Base-by-base conservation (phyloP, 768 basidiomycete genomes). In the Psilocybe cyanescens region DNA sequence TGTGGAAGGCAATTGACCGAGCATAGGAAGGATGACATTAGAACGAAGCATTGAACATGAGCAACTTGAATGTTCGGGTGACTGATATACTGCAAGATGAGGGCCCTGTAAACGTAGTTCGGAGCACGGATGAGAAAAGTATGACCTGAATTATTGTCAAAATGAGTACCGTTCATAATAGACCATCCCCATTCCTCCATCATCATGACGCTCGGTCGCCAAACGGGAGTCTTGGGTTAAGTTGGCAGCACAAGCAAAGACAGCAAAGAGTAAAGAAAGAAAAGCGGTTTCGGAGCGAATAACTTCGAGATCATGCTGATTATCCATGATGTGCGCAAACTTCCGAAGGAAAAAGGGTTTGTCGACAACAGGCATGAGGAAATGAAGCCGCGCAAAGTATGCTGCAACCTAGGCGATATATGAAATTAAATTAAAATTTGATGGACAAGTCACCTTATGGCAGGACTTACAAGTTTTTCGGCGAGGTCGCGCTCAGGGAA, bases 1-100 rank as follows among this genome's bases (percentile, higher is more conserved):
- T 95, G 95, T 2, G 95, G 95, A 55, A 97, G 84, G 71, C 94
- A 95, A 70, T 97, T 97, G 67, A 96, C 83, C 57, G 94, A 94
- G 71, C 94, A 95, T 61, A 97, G 80, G 78, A 95, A 96, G 1
- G 94, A 90, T 55, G 94, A 90, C 83, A 95, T 85, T 58, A 97
- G 81, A 63, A 93, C 85, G 72, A 95, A 90, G 74, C 91, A 91
- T 78, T 96, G 95, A 31, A 96, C 94, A 73, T 96, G 95, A 35
- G 88, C 84, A 54, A 91, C 80, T 73, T 95, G 91, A 44, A 88
- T 92, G 58, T 89, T 91, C 47, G 92, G 86, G 70, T 95, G 88
- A 64, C 93, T 94, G 77, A 95, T 95, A 74, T 95, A 95, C 71
- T 95, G 94, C 39, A 97, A 77, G 61, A 96, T 88, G 74, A 96